These are phyloP conservation scores for Hypoxylon subgilvum DNA, from an alignment of 495 filamentous ascomycete genomes.

Conservation along the genomic window DNA sequence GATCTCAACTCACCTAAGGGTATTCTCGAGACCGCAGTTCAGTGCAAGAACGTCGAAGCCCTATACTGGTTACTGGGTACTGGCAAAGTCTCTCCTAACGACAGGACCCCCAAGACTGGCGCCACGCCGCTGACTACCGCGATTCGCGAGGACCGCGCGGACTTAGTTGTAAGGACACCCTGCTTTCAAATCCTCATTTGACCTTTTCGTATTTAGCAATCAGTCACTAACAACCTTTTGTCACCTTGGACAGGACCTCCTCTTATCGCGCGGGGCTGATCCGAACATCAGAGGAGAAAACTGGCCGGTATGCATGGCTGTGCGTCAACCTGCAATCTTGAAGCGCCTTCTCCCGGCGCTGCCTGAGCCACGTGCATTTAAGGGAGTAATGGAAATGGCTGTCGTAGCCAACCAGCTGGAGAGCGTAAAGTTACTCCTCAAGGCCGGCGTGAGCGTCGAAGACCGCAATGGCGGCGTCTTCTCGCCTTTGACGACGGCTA, in stretches of 20 bases:
- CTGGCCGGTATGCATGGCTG: constrained; percentile 63
- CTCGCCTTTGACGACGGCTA: constrained; percentile 60
- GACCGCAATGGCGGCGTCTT: constrained; percentile 64
- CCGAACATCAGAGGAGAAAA: constrained; percentile 59
- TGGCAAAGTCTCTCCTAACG: constrained; percentile 55
- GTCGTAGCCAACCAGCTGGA: constrained; percentile 56
- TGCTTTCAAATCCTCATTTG: background rate
- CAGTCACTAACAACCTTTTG: background rate
- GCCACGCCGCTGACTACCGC: constrained; percentile 61
- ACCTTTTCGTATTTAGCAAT: background rate
- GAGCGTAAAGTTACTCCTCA: constrained; percentile 53
- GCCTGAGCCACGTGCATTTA: constrained; percentile 53
- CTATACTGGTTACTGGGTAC: constrained; percentile 55
- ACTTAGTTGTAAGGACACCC: constrained; percentile 45
- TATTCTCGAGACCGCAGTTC: constrained; percentile 62
- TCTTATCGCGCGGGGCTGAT: constrained; percentile 58
- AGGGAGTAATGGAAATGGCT: constrained; percentile 63
- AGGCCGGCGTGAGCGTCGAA: constrained; percentile 57
- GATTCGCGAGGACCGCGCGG: constrained; percentile 53
- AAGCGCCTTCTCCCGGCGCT: constrained; percentile 52
- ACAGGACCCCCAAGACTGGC: constrained; percentile 50
- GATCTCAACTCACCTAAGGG: constrained; percentile 59
- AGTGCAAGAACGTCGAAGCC: constrained; percentile 55
- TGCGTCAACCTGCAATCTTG: constrained; percentile 53
- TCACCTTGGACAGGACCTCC: constrained; percentile 41